Conservation (phyloP, 2,329 filamentous ascomycete species). For the Fusarium staphyleae region DNA sequence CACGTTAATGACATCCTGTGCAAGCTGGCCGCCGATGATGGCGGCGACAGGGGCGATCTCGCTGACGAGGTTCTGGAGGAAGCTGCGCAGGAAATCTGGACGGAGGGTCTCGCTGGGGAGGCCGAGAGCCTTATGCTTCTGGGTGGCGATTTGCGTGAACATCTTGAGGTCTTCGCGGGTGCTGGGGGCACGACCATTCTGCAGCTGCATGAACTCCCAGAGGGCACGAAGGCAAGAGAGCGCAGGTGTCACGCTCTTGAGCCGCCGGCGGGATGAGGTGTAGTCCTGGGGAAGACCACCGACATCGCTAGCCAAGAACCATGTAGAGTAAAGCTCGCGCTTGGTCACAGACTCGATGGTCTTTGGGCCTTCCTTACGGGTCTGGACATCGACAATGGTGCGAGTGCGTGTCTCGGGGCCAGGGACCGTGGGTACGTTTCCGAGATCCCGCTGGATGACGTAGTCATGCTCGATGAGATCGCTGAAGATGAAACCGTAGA, state of each 20-base stretch:
- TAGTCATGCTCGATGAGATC: slow-evolving; percentile 92
- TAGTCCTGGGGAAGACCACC: slow-evolving; percentile 77
- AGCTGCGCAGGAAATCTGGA: slow-evolving; percentile 78
- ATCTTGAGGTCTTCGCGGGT: slow-evolving; percentile 71
- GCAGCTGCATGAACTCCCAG: slow-evolving; percentile 76
- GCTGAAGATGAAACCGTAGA: slow-evolving; percentile 95
- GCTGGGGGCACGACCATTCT: slow-evolving; percentile 61
- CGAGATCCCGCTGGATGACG: slow-evolving; percentile 82
- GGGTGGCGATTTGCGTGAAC: slow-evolving; percentile 80
- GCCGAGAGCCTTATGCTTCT: slow-evolving; percentile 77
- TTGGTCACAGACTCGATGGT: slow-evolving; percentile 88
- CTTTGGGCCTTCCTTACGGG: slow-evolving; percentile 72
- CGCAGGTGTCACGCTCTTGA: slow-evolving; percentile 79
- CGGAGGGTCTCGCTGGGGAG: slow-evolving; percentile 72
- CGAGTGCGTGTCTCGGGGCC: slow-evolving; percentile 79
- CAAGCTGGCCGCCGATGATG: slow-evolving; percentile 86
- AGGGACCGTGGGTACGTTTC: slow-evolving; percentile 71
- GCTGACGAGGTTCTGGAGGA: slow-evolving; percentile 83
- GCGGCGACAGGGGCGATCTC: slow-evolving; percentile 89
- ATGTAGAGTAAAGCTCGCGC: slow-evolving; percentile 87
- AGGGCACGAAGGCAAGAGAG: slow-evolving; percentile 87
- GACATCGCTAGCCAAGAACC: slow-evolving; percentile 80
- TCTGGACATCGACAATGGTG: slow-evolving; percentile 73
- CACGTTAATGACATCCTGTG: slow-evolving; percentile 97
- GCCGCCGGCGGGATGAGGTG: slow-evolving; percentile 68